Percentiles rank a stretch among this genome's conserved stretches.
phyloP scores from a whole-genome alignment of 257 asterid species.

The Anisodus acutangulus region DNA sequence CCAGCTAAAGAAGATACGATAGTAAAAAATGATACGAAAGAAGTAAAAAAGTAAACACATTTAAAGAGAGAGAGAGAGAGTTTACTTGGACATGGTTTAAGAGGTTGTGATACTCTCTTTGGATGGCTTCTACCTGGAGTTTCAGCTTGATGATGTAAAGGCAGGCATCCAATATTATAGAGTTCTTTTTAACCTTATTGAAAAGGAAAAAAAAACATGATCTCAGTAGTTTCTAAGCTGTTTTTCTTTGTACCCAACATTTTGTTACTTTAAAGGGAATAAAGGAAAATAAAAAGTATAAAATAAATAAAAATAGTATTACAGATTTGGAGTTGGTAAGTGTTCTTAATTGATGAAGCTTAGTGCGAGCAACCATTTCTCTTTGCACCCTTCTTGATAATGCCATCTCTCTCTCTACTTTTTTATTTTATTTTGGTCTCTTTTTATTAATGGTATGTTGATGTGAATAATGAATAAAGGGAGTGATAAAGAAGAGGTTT shows the following conservation, averaged over 20 bases:
- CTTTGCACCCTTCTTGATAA: conserved; percentile 45
- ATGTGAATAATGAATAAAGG: background rate
- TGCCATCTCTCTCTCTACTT: conserved; percentile 41
- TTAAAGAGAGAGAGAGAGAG: conserved; percentile 28
- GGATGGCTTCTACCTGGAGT: conserved; percentile 72
- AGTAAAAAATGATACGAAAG: background rate
- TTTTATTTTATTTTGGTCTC: background rate
- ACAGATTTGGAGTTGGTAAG: conserved; percentile 78
- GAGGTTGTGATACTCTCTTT: conserved; percentile 58
- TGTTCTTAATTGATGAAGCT: conserved; percentile 57
- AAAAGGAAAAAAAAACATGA: background rate
- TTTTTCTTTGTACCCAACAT: background rate
- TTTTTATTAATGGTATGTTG: background rate
- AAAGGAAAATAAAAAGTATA: background rate
- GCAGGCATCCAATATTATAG: conserved; percentile 64
- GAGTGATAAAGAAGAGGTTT: conserved; percentile 37
- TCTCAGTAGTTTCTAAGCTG: background rate
- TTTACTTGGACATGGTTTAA: conserved; percentile 56
- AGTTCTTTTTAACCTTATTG: conserved; percentile 60
- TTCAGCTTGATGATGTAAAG: conserved; percentile 64
- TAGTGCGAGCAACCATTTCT: conserved; percentile 40
- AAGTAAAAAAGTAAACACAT: background rate
- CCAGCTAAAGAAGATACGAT: background rate
- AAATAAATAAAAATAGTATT: conserved; percentile 15
- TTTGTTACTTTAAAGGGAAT: background rate